phyloP scores from a whole-genome alignment of 768 basidiomycete genomes.

The Coprinopsis cinerea region DNA sequence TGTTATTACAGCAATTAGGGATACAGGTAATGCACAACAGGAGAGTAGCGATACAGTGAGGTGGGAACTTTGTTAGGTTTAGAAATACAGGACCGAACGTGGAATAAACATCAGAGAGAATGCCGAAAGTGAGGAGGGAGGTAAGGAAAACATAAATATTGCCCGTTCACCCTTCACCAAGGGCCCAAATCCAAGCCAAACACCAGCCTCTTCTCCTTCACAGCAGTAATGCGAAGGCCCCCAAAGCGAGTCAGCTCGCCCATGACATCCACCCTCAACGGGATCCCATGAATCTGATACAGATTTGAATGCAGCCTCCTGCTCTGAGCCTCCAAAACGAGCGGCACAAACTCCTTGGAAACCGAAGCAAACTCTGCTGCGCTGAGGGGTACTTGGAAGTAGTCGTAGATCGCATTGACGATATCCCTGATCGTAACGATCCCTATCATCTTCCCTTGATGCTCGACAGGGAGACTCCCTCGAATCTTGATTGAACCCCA shows the following conservation, averaged over 20 bases:
- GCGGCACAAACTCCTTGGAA: not conserved
- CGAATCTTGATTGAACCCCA: slow-evolving; percentile 6
- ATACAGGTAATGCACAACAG: no score
- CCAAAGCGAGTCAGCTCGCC: slow-evolving; percentile 7
- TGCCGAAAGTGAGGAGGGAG: no score
- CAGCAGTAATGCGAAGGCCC: not conserved
- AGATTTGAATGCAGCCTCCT: slow-evolving; percentile 6
- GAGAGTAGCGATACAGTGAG: no score
- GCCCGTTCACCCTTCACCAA: no score
- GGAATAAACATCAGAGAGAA: no score
- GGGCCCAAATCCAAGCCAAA: slow-evolving; percentile 2
- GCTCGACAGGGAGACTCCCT: slow-evolving; percentile 1
- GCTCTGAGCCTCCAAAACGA: slow-evolving; percentile 4
- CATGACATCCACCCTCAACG: slow-evolving; percentile 7
- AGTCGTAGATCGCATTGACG: slow-evolving; percentile 8
- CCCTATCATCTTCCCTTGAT: not conserved
- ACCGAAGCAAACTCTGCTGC: slow-evolving; percentile 1
- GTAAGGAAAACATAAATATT: not conserved
- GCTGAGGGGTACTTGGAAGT: slow-evolving; percentile 6
- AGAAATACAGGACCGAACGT: no score
- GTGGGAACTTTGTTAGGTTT: no score
- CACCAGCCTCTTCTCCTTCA: slow-evolving; percentile 1
- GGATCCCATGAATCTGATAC: slow-evolving; percentile 3
- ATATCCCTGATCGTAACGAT: slow-evolving; percentile 7
- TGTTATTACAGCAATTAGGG: no score